These are phyloP conservation scores for Anisogramma anomala DNA, from an alignment of 2,329 filamentous ascomycete species.

Conservation along the genomic window DNA sequence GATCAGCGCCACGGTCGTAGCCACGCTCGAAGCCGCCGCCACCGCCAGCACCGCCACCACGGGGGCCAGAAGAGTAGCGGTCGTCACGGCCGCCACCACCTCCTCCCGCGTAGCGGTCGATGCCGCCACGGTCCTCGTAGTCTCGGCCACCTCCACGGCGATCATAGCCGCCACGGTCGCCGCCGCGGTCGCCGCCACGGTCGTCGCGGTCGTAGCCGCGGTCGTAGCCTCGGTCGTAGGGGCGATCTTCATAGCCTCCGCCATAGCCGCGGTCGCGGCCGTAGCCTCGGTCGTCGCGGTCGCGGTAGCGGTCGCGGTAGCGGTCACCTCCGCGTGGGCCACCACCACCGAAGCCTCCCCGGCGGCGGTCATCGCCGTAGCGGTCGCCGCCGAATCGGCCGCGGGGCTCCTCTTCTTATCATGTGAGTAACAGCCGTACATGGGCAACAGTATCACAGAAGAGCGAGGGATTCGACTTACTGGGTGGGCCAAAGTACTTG, in stretches of 20 bases:
- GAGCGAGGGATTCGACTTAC: conserved; percentile 46
- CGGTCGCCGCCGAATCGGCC: conserved; percentile 42
- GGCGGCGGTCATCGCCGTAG: conserved; percentile 50
- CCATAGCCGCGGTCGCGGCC: conserved; percentile 32
- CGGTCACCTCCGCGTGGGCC: conserved; percentile 18
- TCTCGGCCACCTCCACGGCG: conserved; percentile 1
- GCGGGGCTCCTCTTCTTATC: conserved; percentile 42
- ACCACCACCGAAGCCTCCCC: conserved; percentile 46
- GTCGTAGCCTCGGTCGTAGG: conserved; percentile 28
- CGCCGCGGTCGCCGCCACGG: conserved; percentile 25
- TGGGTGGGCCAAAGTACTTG: conserved; percentile 98
- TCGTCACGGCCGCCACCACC: conserved; percentile 15
- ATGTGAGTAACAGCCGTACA: conserved; percentile 6
- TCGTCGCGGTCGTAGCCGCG: conserved; percentile 37
- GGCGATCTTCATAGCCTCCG: conserved; percentile 24
- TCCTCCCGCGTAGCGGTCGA: conserved; percentile 28
- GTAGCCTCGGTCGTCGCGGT: conserved; percentile 17
- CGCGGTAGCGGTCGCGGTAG: conserved; percentile 19
- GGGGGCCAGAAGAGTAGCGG: conserved; percentile 8
- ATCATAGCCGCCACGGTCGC: conserved; percentile 22
- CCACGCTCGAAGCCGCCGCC: conserved; percentile 10
- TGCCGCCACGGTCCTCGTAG: conserved; percentile 20
- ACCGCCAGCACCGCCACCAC: conserved; percentile 8
- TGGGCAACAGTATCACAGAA: conserved; percentile 30
- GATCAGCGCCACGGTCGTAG: conserved; percentile 13